These are phyloP conservation scores for Blastosporella zonata DNA, from an alignment of 1,284 basidiomycete genomes.

Conservation along the genomic window DNA sequence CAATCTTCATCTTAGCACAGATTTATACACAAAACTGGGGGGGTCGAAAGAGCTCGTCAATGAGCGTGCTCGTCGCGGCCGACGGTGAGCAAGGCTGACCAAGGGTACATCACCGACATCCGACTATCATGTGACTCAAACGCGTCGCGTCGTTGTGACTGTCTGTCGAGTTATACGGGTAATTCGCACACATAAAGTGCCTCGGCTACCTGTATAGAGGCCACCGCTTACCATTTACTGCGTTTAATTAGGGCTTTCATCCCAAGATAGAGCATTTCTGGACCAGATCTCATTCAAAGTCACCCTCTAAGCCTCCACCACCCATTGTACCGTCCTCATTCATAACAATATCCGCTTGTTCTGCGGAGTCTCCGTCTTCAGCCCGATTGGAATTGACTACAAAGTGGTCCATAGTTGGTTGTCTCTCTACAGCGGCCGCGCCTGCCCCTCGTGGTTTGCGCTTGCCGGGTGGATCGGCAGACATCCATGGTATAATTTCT, in stretches of 20 bases:
- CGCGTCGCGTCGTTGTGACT: not conserved
- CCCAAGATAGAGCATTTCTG: not conserved
- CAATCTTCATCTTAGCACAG: conserved; percentile 53
- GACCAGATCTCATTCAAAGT: conserved; percentile 5
- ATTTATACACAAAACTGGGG: not conserved
- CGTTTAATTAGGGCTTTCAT: too few species aligned
- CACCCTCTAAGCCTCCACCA: conserved; percentile 21
- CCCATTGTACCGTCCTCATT: conserved; percentile 43
- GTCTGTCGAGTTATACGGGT: not conserved
- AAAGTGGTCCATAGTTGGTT: conserved; percentile 44
- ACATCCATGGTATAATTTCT: conserved; percentile 57
- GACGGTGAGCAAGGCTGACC: conserved; percentile 12
- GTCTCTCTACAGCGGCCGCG: conserved; percentile 19
- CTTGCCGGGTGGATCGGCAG: conserved; percentile 37
- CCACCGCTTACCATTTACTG: too few species aligned
- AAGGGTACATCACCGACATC: conserved; percentile 1
- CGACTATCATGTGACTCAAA: not conserved
- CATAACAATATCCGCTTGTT: conserved; percentile 30
- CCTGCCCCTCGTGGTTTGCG: conserved; percentile 38
- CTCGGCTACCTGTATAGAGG: too few species aligned
- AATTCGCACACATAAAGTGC: too few species aligned
- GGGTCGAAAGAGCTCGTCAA: not conserved
- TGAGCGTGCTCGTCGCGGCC: conserved; percentile 2
- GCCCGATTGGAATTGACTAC: conserved; percentile 25
- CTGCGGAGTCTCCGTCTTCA: conserved; percentile 23